Evolutionary conservation across 1,284 basidiomycete species (phyloP).

Genomic region (Ceratobasidium theobromae): DNA sequence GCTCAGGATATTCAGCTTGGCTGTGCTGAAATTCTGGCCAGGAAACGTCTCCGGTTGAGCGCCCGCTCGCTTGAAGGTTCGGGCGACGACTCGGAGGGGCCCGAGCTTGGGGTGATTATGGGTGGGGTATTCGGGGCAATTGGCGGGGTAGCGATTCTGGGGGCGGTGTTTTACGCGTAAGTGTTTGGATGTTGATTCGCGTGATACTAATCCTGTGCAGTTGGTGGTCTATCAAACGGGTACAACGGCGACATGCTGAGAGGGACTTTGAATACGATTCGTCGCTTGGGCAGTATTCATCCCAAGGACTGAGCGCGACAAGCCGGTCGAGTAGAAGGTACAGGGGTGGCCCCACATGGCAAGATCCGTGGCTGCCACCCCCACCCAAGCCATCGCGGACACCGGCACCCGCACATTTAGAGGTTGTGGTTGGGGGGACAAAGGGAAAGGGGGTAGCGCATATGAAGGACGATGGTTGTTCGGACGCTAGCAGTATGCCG

Average conservation of each 20-base stretch:
- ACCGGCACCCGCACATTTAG: background rate
- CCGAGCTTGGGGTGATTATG: conserved; percentile 10
- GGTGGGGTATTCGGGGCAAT: conserved; percentile 22
- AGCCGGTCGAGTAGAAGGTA: background rate
- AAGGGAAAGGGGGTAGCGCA: background rate
- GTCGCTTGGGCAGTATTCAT: conserved; percentile 10
- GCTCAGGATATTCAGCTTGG: too few species aligned
- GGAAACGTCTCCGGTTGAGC: too few species aligned
- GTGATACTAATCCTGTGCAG: background rate
- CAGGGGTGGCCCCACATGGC: background rate
- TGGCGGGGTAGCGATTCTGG: conserved; percentile 19
- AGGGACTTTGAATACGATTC: background rate
- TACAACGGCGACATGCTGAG: background rate
- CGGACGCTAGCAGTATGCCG: conserved; percentile 7
- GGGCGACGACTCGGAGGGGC: background rate
- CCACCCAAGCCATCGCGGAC: conserved; percentile 7
- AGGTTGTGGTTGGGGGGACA: background rate
- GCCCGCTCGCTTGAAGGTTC: background rate
- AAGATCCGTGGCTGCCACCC: conserved; percentile 20
- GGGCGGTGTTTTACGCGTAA: conserved; percentile 28
- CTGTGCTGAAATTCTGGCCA: too few species aligned
- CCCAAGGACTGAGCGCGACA: too few species aligned
- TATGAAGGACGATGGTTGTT: background rate
- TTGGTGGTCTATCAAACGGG: conserved; percentile 17
- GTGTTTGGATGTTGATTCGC: background rate